Base-by-base conservation (phyloP, 164 flowering plant genomes). In the Taxillus chinensis region DNA sequence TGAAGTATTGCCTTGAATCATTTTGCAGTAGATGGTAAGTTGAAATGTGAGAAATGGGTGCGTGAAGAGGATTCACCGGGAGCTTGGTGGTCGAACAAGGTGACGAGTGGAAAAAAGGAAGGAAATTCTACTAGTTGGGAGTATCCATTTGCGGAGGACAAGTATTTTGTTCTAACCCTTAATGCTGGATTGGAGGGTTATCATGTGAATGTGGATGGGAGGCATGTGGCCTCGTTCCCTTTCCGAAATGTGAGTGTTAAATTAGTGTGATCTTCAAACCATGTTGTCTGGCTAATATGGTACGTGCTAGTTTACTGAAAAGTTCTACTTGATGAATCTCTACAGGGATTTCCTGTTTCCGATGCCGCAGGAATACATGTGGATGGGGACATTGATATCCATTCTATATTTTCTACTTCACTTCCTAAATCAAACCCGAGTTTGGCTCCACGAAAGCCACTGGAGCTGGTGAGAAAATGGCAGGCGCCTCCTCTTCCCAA, bases 41-140 rank as follows among this genome's bases (percentile, higher is more conserved):
- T 80, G 48, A 93, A 90, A 74, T 93, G 98, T 72, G 98, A 93
- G 77, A 90, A 80, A 66, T 93, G 98, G 98, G 90, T 85, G 39
- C 90, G 89, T 13, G 13, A 11, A 3, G 13, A 11, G 4, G 90
- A 86, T 73, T 89, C 85, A 57, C 80, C 81, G 39, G 62, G 84
- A 37, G 72, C 80, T 41, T 93, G 92, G 97, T 93, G 98, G 98
- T 76, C 88, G 68, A 84, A 78, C 53, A 64, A 95, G 72, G 71
- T 93, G 9, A 79, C 87, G 10, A 92, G 95, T 50, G 4, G 13
- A 48, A 82, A 86, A 41, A 85, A 86, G 79, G 83, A 84, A 70
- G 86, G 82, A 62, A 27, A 27, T 27, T 61, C 79, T 3, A 57
- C 86, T 61, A 87, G 83, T 59, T 93, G 97, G 98, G 88, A 95